phyloP scores from a whole-genome alignment of 2,329 filamentous ascomycete species.

The Aureobasidium sp. region DNA sequence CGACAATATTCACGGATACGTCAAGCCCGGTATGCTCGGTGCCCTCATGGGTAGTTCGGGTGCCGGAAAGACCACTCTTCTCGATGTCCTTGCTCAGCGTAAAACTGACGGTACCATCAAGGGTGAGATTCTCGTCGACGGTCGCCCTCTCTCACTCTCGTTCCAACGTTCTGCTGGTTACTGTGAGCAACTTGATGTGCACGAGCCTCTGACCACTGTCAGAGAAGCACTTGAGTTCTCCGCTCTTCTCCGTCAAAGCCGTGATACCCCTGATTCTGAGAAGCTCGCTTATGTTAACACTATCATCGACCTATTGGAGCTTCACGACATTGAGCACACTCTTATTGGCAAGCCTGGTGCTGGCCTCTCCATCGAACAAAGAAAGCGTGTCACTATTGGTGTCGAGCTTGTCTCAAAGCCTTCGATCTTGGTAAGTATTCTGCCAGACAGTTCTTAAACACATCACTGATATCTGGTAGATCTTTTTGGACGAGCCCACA shows the following conservation, averaged over 20 bases:
- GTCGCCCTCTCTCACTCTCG: slow-evolving; percentile 30
- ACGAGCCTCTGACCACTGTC: slow-evolving; percentile 58
- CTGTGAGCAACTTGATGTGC: slow-evolving; percentile 58
- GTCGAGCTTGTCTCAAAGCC: slow-evolving; percentile 51
- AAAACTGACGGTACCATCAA: slow-evolving; percentile 38
- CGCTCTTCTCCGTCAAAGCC: slow-evolving; percentile 54
- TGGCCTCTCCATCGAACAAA: slow-evolving; percentile 47
- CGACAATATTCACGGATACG: slow-evolving; percentile 60
- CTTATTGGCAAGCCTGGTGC: slow-evolving; percentile 52
- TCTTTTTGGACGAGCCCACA: slow-evolving; percentile 57
- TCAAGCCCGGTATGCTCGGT: slow-evolving; percentile 67
- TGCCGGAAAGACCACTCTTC: slow-evolving; percentile 34
- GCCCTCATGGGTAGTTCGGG: slow-evolving; percentile 76
- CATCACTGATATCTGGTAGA: slow-evolving; percentile 15
- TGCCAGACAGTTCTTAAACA: too few species aligned
- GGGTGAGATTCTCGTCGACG: slow-evolving; percentile 40
- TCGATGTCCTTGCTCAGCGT: slow-evolving; percentile 35
- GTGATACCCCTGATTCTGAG: slow-evolving; percentile 48
- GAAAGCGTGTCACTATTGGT: slow-evolving; percentile 49
- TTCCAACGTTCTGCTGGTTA: slow-evolving; percentile 49
- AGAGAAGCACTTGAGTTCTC: slow-evolving; percentile 59
- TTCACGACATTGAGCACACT: slow-evolving; percentile 58
- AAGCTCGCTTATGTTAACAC: slow-evolving; percentile 62
- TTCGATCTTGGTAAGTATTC: slow-evolving; percentile 37
- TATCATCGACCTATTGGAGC: slow-evolving; percentile 55